These are phyloP conservation scores for Graphilbum fragrans DNA, from an alignment of 2,329 filamentous ascomycete genomes.

Conservation along the genomic window DNA sequence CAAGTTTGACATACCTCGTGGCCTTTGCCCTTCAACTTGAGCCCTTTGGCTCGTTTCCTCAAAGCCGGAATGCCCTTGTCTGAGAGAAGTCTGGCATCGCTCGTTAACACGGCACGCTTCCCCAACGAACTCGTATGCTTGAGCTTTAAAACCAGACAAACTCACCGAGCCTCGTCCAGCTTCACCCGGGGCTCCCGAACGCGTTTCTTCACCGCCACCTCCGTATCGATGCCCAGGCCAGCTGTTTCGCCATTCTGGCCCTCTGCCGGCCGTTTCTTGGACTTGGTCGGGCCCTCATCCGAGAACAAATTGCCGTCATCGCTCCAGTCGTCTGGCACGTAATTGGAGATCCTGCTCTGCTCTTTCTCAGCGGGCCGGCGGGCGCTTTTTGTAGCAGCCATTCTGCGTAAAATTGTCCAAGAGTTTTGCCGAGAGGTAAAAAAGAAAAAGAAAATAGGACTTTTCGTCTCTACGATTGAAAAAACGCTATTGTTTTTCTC, in stretches of 20 bases:
- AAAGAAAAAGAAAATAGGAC: too few relatives aligned
- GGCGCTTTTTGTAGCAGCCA: too few relatives aligned
- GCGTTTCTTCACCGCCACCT: slow-evolving; percentile 71
- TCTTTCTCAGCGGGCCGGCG: too few relatives aligned
- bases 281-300: slow-evolving; percentile 12
- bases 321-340: slow-evolving; percentile 43
- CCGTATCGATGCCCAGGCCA: slow-evolving; percentile 70
- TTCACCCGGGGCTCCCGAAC: slow-evolving; percentile 64
- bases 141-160: neutral
- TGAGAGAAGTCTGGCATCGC: slow-evolving; percentile 57
- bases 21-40: slow-evolving; percentile 84
- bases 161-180: slow-evolving; percentile 66
- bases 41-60: slow-evolving; percentile 53
- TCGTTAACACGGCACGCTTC: neutral
- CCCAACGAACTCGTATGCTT: too few relatives aligned
- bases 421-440: too few relatives aligned
- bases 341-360: slow-evolving; percentile 74
- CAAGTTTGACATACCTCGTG: slow-evolving; percentile 66
- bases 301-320: slow-evolving; percentile 34
- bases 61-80: slow-evolving; percentile 74
- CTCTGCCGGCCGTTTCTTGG: slow-evolving; percentile 25
- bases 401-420: too few relatives aligned
- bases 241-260: slow-evolving; percentile 38
- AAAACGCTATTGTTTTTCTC: too few relatives aligned
- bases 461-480: too few relatives aligned